Base-by-base conservation (phyloP, 2,329 filamentous ascomycete species). In the Aspergillus floridensis region DNA sequence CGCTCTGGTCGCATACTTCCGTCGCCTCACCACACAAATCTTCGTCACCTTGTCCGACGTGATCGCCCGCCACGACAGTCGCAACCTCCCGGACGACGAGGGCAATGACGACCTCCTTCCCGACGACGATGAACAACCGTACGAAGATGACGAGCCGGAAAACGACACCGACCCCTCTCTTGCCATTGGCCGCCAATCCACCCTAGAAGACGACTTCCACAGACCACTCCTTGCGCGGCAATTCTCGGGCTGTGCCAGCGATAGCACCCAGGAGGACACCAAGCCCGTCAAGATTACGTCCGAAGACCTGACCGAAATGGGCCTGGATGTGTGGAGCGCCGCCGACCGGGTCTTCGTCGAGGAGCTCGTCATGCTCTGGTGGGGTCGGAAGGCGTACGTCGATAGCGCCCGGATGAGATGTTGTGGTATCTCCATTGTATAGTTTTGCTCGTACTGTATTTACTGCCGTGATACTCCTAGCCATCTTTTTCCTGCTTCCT, bases 1-100 rank as follows among this genome's bases (percentile, higher is more conserved):
- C 54, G 79, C 79, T 2, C 65, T 81, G n/a, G 75, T 81, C 38
- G 79, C 78, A 0, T 81, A 81, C 66, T 82, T 82, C 71, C 79
- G 79, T 35, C 78, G 78, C 6, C 70, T 81, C 41, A 81, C 79
- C 0, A 75, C 74, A 0, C 70, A 78, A 35, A 79, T 81, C 38
- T 79, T 81, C 60, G 71, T 73, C n/a, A 78, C 75, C 1, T 64
- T 81, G 5, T 72, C 76, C 4, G 76, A 78, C 19, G 74, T 76
- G 12, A 71, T 81, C 52, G 72, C 76, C 6, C 74, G 77, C n/a
- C 69, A 75, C 38, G 77, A 79, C 59, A 69, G 63, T 11, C 50
- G 59, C 12, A 52, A 65, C 16, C 64, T 56, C 4, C 59, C 49
- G 10, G 61, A 61, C 7, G 62, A 49, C 31, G 46, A 54, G 11